phyloP scores from a whole-genome alignment of 306 rosid species.

The Oemleria cerasiformis region DNA sequence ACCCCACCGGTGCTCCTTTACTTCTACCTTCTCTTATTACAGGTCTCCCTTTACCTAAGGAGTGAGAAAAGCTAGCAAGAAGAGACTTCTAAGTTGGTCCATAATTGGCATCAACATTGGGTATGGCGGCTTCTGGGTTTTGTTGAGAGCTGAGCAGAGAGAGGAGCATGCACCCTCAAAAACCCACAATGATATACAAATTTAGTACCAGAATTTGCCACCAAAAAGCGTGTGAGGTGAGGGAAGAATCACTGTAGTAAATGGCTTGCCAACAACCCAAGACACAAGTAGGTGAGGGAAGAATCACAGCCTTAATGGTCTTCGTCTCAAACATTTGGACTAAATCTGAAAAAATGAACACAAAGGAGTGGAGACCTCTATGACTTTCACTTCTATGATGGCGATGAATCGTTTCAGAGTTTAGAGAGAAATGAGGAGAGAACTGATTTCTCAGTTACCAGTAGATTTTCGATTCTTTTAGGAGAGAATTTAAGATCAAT shows the following conservation, averaged over 20 bases:
- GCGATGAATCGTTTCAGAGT: not conserved
- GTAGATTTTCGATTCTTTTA: not conserved
- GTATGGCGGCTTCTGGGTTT: too few relatives aligned
- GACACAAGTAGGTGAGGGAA: conserved; percentile 20
- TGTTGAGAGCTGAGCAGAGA: too few relatives aligned
- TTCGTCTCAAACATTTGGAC: conserved; percentile 32
- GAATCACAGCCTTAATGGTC: conserved; percentile 32
- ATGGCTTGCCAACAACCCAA: conserved; percentile 26
- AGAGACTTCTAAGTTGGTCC: too few relatives aligned
- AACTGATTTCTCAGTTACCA: conserved; percentile 2
- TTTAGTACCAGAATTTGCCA: conserved; percentile 31
- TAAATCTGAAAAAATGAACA: conserved; percentile 37
- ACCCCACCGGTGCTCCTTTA: too few relatives aligned
- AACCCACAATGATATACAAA: too few relatives aligned
- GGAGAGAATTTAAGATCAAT: not conserved
- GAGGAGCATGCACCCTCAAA: too few relatives aligned
- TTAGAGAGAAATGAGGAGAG: not conserved
- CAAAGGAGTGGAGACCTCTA: conserved; percentile 14
- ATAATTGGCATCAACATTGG: too few relatives aligned
- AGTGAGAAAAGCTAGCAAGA: too few relatives aligned
- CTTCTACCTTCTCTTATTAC: too few relatives aligned
- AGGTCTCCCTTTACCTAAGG: too few relatives aligned
- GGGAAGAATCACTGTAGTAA: conserved; percentile 23
- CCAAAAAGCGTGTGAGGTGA: conserved; percentile 28
- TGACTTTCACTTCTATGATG: not conserved